Conservation (phyloP, 768 basidiomycete genomes). For the Russula earlei region DNA sequence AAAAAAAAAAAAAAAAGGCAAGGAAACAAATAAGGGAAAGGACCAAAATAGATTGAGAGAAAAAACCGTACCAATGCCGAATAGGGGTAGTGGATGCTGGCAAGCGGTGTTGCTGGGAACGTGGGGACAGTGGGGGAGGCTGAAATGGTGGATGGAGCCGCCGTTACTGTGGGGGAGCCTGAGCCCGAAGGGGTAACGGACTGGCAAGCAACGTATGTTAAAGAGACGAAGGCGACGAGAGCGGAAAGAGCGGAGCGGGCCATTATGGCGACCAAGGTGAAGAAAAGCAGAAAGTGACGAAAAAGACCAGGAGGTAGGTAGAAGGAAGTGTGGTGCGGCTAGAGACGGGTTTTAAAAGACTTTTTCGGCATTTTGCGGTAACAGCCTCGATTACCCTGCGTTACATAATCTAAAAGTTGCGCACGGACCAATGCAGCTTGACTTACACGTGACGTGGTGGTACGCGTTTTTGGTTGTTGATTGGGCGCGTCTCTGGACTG, state of each 20-base stretch:
- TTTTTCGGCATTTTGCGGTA: not conserved
- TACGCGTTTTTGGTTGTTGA: constrained; percentile 13
- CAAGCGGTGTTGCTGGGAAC: constrained; percentile 25
- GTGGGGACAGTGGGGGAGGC: not conserved
- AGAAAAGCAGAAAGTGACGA: constrained; percentile 12
- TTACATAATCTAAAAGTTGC: too few species aligned
- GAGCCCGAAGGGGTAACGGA: too few species aligned
- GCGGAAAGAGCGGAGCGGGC: constrained; percentile 30
- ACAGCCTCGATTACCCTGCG: too few species aligned
- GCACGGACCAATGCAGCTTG: constrained; percentile 8
- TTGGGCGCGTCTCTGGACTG: constrained; percentile 9
- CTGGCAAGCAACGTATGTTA: constrained; percentile 23
- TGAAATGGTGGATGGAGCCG: not conserved
- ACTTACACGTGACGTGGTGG: not conserved
- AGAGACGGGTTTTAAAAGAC: constrained; percentile 18
- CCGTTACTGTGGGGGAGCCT: too few species aligned
- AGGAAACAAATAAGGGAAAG: not conserved
- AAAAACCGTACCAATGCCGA: constrained; percentile 17
- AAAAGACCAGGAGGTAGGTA: not conserved
- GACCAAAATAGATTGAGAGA: not conserved
- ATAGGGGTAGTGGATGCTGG: constrained; percentile 23
- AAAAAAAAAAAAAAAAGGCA: not conserved
- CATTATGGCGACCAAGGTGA: constrained; percentile 22
- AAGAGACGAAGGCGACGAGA: constrained; percentile 26
- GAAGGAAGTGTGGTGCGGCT: not conserved